These are phyloP conservation scores for Calonectria henricotiae DNA, from an alignment of 2,329 filamentous ascomycete species.

Conservation along the genomic window DNA sequence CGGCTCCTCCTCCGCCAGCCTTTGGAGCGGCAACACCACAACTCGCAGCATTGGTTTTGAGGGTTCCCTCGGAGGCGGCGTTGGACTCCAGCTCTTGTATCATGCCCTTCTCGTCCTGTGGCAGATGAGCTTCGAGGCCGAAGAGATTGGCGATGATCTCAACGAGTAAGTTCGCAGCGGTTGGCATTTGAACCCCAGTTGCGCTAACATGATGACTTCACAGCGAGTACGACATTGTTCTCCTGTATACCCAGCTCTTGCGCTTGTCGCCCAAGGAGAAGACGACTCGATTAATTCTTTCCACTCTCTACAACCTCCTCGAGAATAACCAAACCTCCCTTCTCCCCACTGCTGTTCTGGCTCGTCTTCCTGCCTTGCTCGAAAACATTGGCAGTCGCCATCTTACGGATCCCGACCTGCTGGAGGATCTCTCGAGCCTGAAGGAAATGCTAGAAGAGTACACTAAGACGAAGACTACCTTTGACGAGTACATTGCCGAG, in stretches of 20 bases:
- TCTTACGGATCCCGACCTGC: slow-evolving; percentile 76
- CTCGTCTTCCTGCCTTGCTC: slow-evolving; percentile 81
- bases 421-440: slow-evolving; percentile 74
- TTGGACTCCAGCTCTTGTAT: slow-evolving; percentile 94
- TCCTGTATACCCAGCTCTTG: slow-evolving; percentile 93
- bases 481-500: slow-evolving; percentile 93
- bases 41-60: slow-evolving; percentile 75
- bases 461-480: slow-evolving; percentile 81
- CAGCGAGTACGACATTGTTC: slow-evolving; percentile 93
- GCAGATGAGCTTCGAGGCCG: slow-evolving; percentile 96
- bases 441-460: slow-evolving; percentile 78
- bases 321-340: slow-evolving; percentile 78
- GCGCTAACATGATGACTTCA: slow-evolving; percentile 43
- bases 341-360: slow-evolving; percentile 89
- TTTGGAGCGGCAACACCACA: slow-evolving; percentile 73
- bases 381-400: slow-evolving; percentile 76
- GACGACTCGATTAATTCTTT: slow-evolving; percentile 91
- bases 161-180: slow-evolving; percentile 79
- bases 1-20: slow-evolving; percentile 74
- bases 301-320: slow-evolving; percentile 91
- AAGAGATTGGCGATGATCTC: slow-evolving; percentile 80
- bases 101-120: slow-evolving; percentile 94
- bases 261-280: slow-evolving; percentile 97
- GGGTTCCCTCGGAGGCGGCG: slow-evolving; percentile 80
- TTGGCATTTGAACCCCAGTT: neutral